Evolutionary conservation across 805 yeast species (phyloP).

Genomic region (Hanseniaspora pseudoguilliermondii): DNA sequence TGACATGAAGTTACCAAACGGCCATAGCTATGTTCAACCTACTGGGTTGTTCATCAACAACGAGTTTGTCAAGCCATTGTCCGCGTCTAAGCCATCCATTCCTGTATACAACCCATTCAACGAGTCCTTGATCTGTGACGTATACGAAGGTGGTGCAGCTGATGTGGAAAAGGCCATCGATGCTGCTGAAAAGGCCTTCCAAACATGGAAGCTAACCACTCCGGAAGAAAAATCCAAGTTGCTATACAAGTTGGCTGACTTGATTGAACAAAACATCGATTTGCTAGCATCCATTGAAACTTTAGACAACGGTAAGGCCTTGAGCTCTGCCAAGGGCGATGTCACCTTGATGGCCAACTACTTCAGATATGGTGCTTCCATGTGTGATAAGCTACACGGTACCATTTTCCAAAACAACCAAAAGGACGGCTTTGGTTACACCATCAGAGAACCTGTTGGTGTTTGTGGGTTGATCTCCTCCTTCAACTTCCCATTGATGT

Average conservation of each 20-base stretch:
- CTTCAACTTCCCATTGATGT: conserved; percentile 85
- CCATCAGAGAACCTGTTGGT: conserved; percentile 73
- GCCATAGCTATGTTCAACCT: conserved; percentile 58
- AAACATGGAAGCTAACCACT: conserved; percentile 58
- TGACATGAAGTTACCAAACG: conserved; percentile 54
- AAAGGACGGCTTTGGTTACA: conserved; percentile 46
- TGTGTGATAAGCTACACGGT: conserved; percentile 61
- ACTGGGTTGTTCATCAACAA: conserved; percentile 68
- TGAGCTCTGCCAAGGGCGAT: conserved; percentile 61
- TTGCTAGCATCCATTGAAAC: conserved; percentile 72
- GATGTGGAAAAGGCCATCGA: conserved; percentile 76
- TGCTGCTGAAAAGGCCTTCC: conserved; percentile 71
- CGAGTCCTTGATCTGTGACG: conserved; percentile 54
- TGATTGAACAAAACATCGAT: conserved; percentile 62
- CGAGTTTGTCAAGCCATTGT: conserved; percentile 48
- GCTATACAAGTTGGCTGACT: conserved; percentile 61
- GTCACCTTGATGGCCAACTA: conserved; percentile 56
- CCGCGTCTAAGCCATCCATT: conserved; percentile 42
- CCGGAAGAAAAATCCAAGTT: conserved; percentile 53
- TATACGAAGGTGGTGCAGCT: conserved; percentile 54
- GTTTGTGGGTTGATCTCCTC: conserved; percentile 84
- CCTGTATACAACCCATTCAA: conserved; percentile 55
- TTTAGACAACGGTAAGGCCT: conserved; percentile 79
- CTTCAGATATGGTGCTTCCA: conserved; percentile 75
- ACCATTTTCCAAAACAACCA: conserved; percentile 44